phyloP scores from a whole-genome alignment of 2,329 filamentous ascomycete species.

The Fonsecaea multimorphosa region DNA sequence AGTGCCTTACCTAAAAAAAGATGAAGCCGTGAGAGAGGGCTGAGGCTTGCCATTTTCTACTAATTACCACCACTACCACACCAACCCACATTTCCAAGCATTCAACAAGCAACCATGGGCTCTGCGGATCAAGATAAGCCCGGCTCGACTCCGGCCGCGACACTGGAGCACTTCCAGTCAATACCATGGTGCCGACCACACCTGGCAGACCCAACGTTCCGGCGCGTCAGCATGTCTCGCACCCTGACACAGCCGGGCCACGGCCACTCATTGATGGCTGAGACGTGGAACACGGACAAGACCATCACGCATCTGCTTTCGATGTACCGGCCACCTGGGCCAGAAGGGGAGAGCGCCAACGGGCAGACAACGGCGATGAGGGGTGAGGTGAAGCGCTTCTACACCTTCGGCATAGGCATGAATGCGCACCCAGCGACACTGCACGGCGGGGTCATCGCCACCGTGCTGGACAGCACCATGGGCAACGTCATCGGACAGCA shows the following conservation, averaged over 20 bases:
- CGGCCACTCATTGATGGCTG: conserved; percentile 36
- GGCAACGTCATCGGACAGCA: conserved; percentile 31
- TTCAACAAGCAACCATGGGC: neutral
- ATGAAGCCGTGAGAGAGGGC: neutral
- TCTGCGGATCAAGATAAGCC: neutral
- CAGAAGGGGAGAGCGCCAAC: neutral
- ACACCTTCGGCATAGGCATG: conserved; percentile 40
- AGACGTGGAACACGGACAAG: conserved; percentile 35
- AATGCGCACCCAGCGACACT: conserved; percentile 41
- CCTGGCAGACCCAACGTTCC: conserved; percentile 40
- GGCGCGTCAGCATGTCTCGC: conserved; percentile 27
- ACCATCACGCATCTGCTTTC: conserved; percentile 33
- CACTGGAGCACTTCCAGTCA: conserved; percentile 37
- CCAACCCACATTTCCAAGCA: too few relatives aligned
- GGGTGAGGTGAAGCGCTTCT: conserved; percentile 41
- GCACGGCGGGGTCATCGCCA: conserved; percentile 42
- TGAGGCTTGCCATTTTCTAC: neutral
- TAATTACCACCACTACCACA: neutral
- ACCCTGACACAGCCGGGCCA: conserved; percentile 24
- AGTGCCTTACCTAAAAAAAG: neutral
- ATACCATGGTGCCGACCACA: conserved; percentile 44
- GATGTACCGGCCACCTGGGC: conserved; percentile 18
- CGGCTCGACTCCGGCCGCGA: neutral
- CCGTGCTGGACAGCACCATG: conserved; percentile 41
- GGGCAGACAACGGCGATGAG: neutral